A percentile compares a stretch with the other conserved stretches of the same genome.
Evolutionary conservation across 148 eudicot genomes (phyloP).

Genomic region (Linanthus parryae): DNA sequence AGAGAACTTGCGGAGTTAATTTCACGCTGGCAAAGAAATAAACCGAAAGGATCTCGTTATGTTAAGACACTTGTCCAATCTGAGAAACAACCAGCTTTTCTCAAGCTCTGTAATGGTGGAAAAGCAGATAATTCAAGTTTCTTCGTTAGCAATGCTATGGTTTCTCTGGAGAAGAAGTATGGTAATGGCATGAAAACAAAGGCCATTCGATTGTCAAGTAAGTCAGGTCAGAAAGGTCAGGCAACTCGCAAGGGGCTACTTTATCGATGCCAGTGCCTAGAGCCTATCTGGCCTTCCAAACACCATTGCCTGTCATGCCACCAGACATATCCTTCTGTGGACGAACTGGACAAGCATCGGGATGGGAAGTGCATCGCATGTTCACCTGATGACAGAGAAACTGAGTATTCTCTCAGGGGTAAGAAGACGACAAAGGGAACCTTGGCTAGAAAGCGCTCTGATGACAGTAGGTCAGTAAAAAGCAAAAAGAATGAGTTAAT

Average conservation of each 20-base stretch:
- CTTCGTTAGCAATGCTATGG: constrained; percentile 24
- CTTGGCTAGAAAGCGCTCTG: constrained; percentile 11
- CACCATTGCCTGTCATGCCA: constrained; percentile 44
- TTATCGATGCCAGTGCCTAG: constrained; percentile 43
- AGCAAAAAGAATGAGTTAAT: constrained; percentile 15
- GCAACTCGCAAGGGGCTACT: constrained; percentile 13
- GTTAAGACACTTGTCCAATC: constrained; percentile 14
- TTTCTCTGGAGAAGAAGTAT: constrained; percentile 26
- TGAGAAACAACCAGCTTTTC: constrained; percentile 6
- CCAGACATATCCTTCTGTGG: constrained; percentile 16
- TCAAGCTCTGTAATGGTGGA: constrained; percentile 6
- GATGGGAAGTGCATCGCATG: constrained; percentile 28
- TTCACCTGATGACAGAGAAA: constrained; percentile 9
- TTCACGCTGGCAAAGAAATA: constrained; percentile 26
- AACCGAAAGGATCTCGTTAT: constrained; percentile 8
- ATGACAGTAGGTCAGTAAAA: constrained; percentile 5
- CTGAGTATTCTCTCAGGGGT: constrained; percentile 20
- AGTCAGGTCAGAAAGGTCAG: constrained; percentile 10
- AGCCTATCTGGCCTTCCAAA: constrained; percentile 35
- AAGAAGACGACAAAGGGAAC: constrained; percentile 17
- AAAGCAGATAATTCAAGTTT: constrained; percentile 9
- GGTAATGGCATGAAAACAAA: constrained; percentile 20
- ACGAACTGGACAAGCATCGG: constrained; percentile 25
- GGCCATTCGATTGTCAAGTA: constrained; percentile 10
- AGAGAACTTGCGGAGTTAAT: constrained; percentile 41